Evolutionary conservation across 768 basidiomycete genomes (phyloP), one percentile per base, ranked within the genome.

Genomic region (Infundibulicybe gibba): DNA sequence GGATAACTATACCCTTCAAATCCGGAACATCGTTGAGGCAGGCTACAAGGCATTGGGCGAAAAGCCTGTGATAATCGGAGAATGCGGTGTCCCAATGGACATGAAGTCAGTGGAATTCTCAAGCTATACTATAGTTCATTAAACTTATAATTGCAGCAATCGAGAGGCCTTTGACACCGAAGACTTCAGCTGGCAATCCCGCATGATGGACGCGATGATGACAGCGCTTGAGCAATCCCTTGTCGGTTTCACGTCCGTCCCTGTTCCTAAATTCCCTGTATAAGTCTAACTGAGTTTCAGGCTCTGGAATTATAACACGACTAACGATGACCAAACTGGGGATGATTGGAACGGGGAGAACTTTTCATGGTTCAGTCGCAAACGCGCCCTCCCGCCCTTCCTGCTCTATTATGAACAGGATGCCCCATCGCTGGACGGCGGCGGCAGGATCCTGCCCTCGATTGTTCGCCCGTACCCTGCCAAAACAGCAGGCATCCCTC

Each of bases 271-370:
- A 47, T 21, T 35, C 25, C n/a, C 32, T 8, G 37, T 32, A 1
- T 5, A 47, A 3, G 6, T n/a, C n/a, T 45, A 40, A 53, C 32
- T 34, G 3, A 8, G 31, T 10, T 40, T 31, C 55, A 97, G 93
- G 2, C 66, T 97, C 5, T 97, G 95, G 95, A 92, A 90, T 49
- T 97, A 97, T 63, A 97, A 97, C 57, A 88, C 94, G 0, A 70
- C 75, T 43, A 98, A 97, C 65, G 75, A 77, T 33, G 94, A 97
- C 61, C 55, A 63, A 14, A 56, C 64, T 19, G 95, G 95, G 13
- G 94, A 97, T 61, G 66, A 83, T 61, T 97, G 94, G 94, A 95
- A 94, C 56, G 91, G 89, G 44, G 94, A 99, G 65, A 97, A 94
- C 67, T 97, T 99, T 61, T 93, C 91, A 1, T 97, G 91, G 90